Base-by-base conservation (phyloP, 2,329 filamentous ascomycete genomes). In the Penicillium occitanis region DNA sequence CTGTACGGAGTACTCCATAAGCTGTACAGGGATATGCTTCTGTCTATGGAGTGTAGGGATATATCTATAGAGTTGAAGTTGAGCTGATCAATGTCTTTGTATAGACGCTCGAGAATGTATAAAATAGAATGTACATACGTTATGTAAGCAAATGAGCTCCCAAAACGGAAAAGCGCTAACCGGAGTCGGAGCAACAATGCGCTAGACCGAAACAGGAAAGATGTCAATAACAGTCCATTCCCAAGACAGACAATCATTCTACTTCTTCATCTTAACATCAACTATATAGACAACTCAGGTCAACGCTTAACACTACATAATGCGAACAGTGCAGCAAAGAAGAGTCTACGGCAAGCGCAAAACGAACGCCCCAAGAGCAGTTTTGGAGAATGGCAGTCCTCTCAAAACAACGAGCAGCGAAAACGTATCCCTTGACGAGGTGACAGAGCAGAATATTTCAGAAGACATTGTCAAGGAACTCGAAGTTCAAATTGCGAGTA, bases 401-500 rank as follows among this genome's bases (percentile, higher is more conserved):
- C 28, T 63, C 19, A 67, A 63, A 28, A 17, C 46, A 7, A 19
- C 42, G 11, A 44, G 35, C 14, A 53, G 19, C 19, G 53, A 50
- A 61, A 44, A 10, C 33, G 3, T 14, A n/a, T 44, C 46, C 19
- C n/a, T 60, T 46, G 62, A 30, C 19, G 37, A 61, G n/a, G 37
- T 7, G 5, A 40, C 37, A 13, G 17, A 67, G 40, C 53, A 68
- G 28, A 68, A 70, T 35, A 55, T 66, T 0, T 66, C 76, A 35
- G 71, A 75, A 44, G 66, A 58, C 5, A 69, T 74, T 10, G 67
- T 65, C 5, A 40, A 57, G 25, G 57, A 66, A 19, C 46, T 68
- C 17, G 64, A 73, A 64, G 51, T 64, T 3, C 76, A 74, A 63
- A 33, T 78, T 59, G 73, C 75, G 11, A 65, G 69, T 37, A 68